phyloP scores from a whole-genome alignment of 2,329 filamentous ascomycete species.

The Acephala macrosclerotiorum region DNA sequence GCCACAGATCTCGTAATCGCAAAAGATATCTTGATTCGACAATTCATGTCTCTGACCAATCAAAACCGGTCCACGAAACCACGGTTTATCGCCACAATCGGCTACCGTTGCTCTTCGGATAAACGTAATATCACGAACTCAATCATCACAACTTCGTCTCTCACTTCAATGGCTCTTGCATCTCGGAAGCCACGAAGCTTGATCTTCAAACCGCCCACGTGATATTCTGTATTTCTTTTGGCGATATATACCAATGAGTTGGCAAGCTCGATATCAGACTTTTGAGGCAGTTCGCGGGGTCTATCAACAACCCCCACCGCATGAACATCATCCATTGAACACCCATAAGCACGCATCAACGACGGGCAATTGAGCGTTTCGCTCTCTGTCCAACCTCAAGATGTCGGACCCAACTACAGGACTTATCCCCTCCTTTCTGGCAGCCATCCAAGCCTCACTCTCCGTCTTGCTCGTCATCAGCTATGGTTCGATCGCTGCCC shows the following conservation, averaged over 20 bases:
- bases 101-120: background rate
- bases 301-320: background rate
- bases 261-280: too few species aligned
- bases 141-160: background rate
- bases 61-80: background rate
- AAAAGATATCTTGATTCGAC: background rate
- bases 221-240: background rate
- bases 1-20: conserved; percentile 5
- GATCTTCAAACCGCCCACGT: background rate
- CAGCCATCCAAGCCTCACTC: conserved; percentile 54
- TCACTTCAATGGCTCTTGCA: background rate
- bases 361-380: background rate
- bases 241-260: too few species aligned
- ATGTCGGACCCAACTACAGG: conserved; percentile 41
- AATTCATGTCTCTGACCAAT: background rate
- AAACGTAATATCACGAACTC: background rate
- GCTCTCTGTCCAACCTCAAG: background rate
- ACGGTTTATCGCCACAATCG: background rate
- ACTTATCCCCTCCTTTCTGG: conserved; percentile 50
- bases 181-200: background rate
- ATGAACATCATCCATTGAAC: background rate
- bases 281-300: too few species aligned
- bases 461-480: conserved; percentile 56
- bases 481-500: conserved; percentile 52
- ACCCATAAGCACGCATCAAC: background rate